Conservation (phyloP, 192 early-diverging fungal genomes). For the Linnemannia hyalina region DNA sequence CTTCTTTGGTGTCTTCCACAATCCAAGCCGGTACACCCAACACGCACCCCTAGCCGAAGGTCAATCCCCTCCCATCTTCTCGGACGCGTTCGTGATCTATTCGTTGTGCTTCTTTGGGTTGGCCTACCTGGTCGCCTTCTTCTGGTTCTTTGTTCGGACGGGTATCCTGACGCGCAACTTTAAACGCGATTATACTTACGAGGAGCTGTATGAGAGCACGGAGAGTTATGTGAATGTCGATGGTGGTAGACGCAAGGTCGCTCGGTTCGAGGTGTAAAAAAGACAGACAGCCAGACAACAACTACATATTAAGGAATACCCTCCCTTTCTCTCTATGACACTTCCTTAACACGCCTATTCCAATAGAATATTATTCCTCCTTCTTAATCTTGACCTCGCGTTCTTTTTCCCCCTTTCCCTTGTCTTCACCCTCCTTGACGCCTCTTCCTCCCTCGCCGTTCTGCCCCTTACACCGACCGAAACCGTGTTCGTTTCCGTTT, state of each 20-base stretch:
- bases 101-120: not conserved
- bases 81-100: constrained; percentile 19
- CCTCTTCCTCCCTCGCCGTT: not conserved
- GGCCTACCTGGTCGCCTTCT: constrained; percentile 15
- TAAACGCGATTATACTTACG: constrained; percentile 46
- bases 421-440: not conserved
- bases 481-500: not conserved
- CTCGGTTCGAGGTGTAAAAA: constrained; percentile 33
- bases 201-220: constrained; percentile 40
- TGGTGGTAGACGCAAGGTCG: constrained; percentile 26
- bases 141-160: constrained; percentile 50
- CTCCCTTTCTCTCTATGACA: not conserved
- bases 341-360: not conserved
- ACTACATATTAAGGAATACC: not conserved
- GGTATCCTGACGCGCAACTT: constrained; percentile 18
- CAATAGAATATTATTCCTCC: not conserved
- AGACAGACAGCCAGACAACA: not conserved
- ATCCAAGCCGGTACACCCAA: constrained; percentile 34
- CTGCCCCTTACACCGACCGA: not conserved
- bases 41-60: constrained; percentile 25
- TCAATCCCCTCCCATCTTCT: constrained; percentile 28
- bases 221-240: constrained; percentile 35
- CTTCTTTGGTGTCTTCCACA: constrained; percentile 35
- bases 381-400: not conserved
- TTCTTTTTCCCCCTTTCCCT: not conserved